Base-by-base conservation (phyloP, 2,329 filamentous ascomycete genomes). In the Aspergillus puulaauensis region DNA sequence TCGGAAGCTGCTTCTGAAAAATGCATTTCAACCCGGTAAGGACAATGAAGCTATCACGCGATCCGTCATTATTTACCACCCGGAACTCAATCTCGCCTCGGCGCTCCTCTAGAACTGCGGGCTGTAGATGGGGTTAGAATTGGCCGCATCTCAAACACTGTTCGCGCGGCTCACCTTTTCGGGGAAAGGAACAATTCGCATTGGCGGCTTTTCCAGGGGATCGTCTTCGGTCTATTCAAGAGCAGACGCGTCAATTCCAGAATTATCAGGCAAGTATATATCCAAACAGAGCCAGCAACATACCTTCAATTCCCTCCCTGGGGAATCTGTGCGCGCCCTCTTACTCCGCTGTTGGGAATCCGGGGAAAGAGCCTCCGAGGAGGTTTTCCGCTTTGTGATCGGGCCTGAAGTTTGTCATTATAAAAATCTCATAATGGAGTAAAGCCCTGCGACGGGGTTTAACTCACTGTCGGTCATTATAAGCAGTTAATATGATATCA, bases 1-100 rank as follows among this genome's bases (percentile, higher is more conserved):
- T 98, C 0, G 95, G 95, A 6, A 99, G 82, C 72, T 99, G 95
- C 68, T 98, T 98, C 73, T 99, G 95, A 69, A 99, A 98, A 64
- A 99, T 96, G 71, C 93, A 96, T 73, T 98, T 99, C 55, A 99
- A 81, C 14, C 95, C 95, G 0, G 93, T 97, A 58, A 99, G 82
- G 66, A 99, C 96, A 70, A 98, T 96, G 64, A 93, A 87, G 70
- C 90, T 96, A 69, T 96, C 91, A 63, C 89, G 85, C 39, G 87
- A 83, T 68, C 90, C 90, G 71, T 99, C 95, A 71, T 99, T 99
- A 81, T 98, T 98, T 68, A 99, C 95, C 6, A 98, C 95, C 48
- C 93, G 88, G 74, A 98, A 98, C 74, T 98, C 92, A 66, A 99
- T 98, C 64, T 96, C 91, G 70, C 93, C 92, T 70, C 88, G 90